Evolutionary conservation across 257 asterid species (phyloP), one percentile per base, ranked within the genome.

Genomic region (Solanum chiquidenum): DNA sequence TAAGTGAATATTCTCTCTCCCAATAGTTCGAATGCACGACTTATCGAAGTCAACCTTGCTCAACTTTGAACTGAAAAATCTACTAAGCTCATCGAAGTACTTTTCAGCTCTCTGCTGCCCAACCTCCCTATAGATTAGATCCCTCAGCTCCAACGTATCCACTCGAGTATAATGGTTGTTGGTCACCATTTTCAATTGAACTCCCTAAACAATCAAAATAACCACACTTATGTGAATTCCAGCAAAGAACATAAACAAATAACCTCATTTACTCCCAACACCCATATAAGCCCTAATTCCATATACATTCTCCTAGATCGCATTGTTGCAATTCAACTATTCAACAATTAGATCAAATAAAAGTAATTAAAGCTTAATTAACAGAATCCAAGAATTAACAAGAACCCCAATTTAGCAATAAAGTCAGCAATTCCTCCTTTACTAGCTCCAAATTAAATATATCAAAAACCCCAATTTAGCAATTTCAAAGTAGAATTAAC

Each of bases 21-120:
- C 99, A 64, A 96, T 88, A 46, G 91, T 92, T 46, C 87, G 88
- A 83, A 90, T 68, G 90, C 98, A 94, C 83, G 90, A 89, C 91
- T 87, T 92, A 64, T 94, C 93, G 38, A 96, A 94, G 21, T 94
- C 95, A 46, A 82, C 74, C 90, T 95, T 96, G 92, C 89, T 91
- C 9, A 94, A 89, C 93, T 93, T 90, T 77, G 84, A 87, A 86
- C 90, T 82, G 13, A 96, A 87, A 49, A 92, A 93, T 77, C 90
- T 91, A 82, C 90, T 83, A 33, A 96, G 92, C 87, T 90, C 94
- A 91, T 90, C 89, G 34, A 94, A 94, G 93, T 96, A 96, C 88
- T 87, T 91, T n/a, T 91, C 93, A 29, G 97, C 96, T 93, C 98
- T 94, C 71, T 92, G 91, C 20, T 90, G 96, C 72, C 99, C 99